These are phyloP conservation scores for Cyberlindnera japonica DNA, from an alignment of 805 yeast species.

Conservation along the genomic window DNA sequence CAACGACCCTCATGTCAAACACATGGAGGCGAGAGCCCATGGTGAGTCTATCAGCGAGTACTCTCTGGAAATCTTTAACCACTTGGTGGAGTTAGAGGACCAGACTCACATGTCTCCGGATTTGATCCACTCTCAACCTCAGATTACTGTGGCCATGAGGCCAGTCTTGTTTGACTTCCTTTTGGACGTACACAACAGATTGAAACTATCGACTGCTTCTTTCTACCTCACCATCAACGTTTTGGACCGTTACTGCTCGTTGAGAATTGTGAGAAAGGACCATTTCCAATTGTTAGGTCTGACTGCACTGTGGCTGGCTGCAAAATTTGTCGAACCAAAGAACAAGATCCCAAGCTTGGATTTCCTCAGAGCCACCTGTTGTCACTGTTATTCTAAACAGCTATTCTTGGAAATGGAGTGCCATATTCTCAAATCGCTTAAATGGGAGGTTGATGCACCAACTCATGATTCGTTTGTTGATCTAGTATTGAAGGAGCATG, in stretches of 20 bases:
- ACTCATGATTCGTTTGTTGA: constrained; percentile 65
- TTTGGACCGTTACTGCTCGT: constrained; percentile 82
- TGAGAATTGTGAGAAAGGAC: constrained; percentile 71
- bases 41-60: constrained; percentile 41
- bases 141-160: constrained; percentile 54
- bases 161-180: constrained; percentile 77
- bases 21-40: constrained; percentile 48
- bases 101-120: constrained; percentile 27
- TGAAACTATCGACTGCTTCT: constrained; percentile 60
- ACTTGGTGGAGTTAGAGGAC: constrained; percentile 33
- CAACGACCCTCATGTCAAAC: constrained; percentile 37
- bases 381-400: constrained; percentile 52
- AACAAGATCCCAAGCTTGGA: constrained; percentile 54
- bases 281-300: constrained; percentile 86
- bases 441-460: constrained; percentile 62
- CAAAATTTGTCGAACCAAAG: constrained; percentile 71
- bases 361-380: constrained; percentile 52
- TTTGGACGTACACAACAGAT: constrained; percentile 64
- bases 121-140: constrained; percentile 36
- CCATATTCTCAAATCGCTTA: constrained; percentile 56
- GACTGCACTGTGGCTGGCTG: constrained; percentile 85
- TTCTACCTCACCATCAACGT: constrained; percentile 65
- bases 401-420: constrained; percentile 66
- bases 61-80: constrained; percentile 37
- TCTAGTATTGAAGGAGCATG: constrained; percentile 39